Base-by-base conservation (phyloP, 2,329 filamentous ascomycete genomes). In the Botryotinia narcissicola region DNA sequence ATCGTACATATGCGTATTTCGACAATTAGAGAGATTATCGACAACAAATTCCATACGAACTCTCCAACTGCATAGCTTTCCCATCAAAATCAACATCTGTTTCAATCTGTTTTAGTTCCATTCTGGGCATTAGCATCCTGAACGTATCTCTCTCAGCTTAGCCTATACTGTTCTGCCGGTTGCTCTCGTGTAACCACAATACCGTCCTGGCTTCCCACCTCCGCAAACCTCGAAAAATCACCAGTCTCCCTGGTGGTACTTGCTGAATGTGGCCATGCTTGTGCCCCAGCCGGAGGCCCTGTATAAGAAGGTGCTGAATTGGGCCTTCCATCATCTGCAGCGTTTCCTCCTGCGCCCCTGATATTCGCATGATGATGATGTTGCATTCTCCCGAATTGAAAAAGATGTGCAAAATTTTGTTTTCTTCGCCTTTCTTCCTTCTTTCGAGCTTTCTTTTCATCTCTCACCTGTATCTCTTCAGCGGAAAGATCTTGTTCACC, bases 401-500 rank as follows among this genome's bases (percentile, higher is more conserved):
- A 54, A 20, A n/a, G 25, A 68, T 29, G 14, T n/a, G 18, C 44
- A 20, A 68, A 35, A 46, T 29, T 22, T 48, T 35, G 29, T 32
- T 40, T 60, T 22, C 40, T 12, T 48, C n/a, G 62, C 22, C 35
- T 37, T 25, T 20, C 42, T 46, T 37, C n/a, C 32, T 71, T 42
- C 44, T 64, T 44, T 59, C 64, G 20, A 46, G 29, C 12, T 35
- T 46, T 22, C 29, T 70, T 51, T 18, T 70, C 42, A 8, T 44
- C 64, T 29, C 51, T 71, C 29, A 32, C 9, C n/a, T 32, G 46
- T 22, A 40, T 37, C 6, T 57, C 63, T 59, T 62, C 32, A 18
- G 44, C 48, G 14, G 68, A 62, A 2, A 66, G 67, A 48, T 77
- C 77, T 72, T 78, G 75, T 10, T 86, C 74, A 32, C 75, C 75